Conservation (phyloP, 495 filamentous ascomycete species). For the Cercophora scortea region DNA sequence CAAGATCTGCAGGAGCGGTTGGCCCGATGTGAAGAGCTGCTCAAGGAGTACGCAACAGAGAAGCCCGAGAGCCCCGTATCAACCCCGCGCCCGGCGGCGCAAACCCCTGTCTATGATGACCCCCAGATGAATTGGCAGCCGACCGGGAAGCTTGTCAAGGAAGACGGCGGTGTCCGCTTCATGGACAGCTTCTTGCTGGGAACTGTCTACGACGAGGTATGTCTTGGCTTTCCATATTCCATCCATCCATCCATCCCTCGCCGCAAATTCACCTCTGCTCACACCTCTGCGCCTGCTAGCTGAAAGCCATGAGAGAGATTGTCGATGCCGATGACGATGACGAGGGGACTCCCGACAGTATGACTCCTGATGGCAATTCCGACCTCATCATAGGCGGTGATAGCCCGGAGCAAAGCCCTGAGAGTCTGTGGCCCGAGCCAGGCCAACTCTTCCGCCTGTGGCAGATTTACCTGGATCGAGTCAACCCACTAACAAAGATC, state of each 20-base stretch:
- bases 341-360: slow-evolving; percentile 6
- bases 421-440: slow-evolving; percentile 51
- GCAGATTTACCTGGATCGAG: slow-evolving; percentile 59
- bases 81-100: slow-evolving; percentile 1
- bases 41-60: slow-evolving; percentile 37
- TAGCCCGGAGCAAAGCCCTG: slow-evolving; percentile 17
- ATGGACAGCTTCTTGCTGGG: slow-evolving; percentile 36
- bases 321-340: slow-evolving; percentile 33
- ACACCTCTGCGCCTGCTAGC: slow-evolving; percentile 15
- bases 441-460: slow-evolving; percentile 62
- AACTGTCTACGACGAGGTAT: slow-evolving; percentile 35
- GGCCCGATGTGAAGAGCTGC: slow-evolving; percentile 39
- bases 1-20: slow-evolving; percentile 43
- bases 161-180: slow-evolving; percentile 37
- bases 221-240: slow-evolving; percentile 11
- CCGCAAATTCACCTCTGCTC: not conserved
- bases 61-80: slow-evolving; percentile 18
- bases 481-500: slow-evolving; percentile 64
- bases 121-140: slow-evolving; percentile 25
- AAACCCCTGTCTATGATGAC: slow-evolving; percentile 17
- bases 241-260: not conserved
- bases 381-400: slow-evolving; percentile 28
- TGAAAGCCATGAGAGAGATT: slow-evolving; percentile 40
- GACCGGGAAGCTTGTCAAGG: slow-evolving; percentile 33
- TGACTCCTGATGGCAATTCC: slow-evolving; percentile 32